Percentiles rank a stretch among this genome's conserved stretches.
Conservation (phyloP, 164 flowering plant genomes). For the Liriodendron chinense region DNA sequence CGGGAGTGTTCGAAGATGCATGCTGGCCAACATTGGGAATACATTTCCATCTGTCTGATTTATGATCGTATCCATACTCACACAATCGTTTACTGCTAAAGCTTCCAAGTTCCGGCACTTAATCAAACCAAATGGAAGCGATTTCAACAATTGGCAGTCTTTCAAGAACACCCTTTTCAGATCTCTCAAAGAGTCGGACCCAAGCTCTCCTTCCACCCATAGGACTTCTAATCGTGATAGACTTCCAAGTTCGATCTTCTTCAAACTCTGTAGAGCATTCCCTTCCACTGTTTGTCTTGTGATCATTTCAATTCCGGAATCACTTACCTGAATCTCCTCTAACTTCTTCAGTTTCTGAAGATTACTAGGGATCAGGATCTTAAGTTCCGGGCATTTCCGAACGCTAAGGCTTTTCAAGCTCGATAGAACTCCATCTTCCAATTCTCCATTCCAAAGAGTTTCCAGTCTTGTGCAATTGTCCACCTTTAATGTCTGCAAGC, state of each 20-base stretch:
- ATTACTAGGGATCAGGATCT: not conserved
- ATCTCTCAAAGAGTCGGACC: not conserved
- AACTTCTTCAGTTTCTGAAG: not conserved
- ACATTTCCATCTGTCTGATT: not conserved
- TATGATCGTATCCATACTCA: not conserved
- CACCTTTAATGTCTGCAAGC: not conserved
- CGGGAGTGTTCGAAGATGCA: not conserved
- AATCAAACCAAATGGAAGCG: conserved; percentile 4
- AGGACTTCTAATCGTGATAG: not conserved
- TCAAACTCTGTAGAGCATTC: conserved; percentile 7
- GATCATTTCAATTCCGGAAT: not conserved
- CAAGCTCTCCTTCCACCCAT: conserved; percentile 3
- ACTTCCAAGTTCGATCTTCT: not conserved
- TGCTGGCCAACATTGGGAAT: not conserved
- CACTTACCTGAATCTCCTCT: not conserved
- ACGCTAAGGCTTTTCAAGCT: conserved; percentile 3
- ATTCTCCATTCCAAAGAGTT: conserved; percentile 5
- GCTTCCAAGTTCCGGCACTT: not conserved
- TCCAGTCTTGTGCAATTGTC: not conserved
- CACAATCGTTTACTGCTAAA: not conserved
- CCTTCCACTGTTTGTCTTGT: not conserved
- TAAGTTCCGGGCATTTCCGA: not conserved
- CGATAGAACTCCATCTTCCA: not conserved
- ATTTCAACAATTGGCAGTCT: not conserved
- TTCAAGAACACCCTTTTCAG: not conserved